These are phyloP conservation scores for Fusarium devonianum DNA, from an alignment of 2,329 filamentous ascomycete species.

Conservation along the genomic window DNA sequence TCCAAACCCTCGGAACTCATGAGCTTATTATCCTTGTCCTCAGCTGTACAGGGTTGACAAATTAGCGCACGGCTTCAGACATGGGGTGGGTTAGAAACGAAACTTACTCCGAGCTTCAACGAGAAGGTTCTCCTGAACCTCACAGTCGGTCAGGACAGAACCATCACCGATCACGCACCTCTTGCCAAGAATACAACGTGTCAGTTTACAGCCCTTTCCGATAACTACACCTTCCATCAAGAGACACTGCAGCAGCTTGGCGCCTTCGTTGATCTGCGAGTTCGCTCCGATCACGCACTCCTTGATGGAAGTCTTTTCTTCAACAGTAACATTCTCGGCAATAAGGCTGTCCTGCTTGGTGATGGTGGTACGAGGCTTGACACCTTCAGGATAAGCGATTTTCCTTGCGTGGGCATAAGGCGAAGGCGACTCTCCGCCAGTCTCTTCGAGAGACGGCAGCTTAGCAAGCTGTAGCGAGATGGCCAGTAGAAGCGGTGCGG, in stretches of 20 bases:
- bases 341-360: slow-evolving; percentile 83
- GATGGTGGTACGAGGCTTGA: slow-evolving; percentile 82
- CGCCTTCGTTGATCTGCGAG: slow-evolving; percentile 86
- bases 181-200: slow-evolving; percentile 85
- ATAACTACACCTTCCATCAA: slow-evolving; percentile 92
- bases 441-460: slow-evolving; percentile 73
- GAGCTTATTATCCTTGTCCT: slow-evolving; percentile 71
- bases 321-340: slow-evolving; percentile 86
- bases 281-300: slow-evolving; percentile 88
- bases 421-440: slow-evolving; percentile 63
- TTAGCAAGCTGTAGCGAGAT: slow-evolving; percentile 89
- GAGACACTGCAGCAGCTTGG: slow-evolving; percentile 84
- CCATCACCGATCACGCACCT: slow-evolving; percentile 84
- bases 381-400: slow-evolving; percentile 81
- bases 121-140: slow-evolving; percentile 89
- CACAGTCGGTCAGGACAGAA: slow-evolving; percentile 82
- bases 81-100: slow-evolving; percentile 28
- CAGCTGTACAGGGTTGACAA: slow-evolving; percentile 53
- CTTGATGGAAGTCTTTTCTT: slow-evolving; percentile 91
- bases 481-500: slow-evolving; percentile 78
- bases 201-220: slow-evolving; percentile 83
- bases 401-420: slow-evolving; percentile 82
- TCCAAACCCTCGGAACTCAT: slow-evolving; percentile 73
- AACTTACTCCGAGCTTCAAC: slow-evolving; percentile 78
- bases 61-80: slow-evolving; percentile 16